Percentiles rank a stretch among this genome's conserved stretches.
Conservation (phyloP, 2,329 filamentous ascomycete species). For the Aspergillus caelatus region DNA sequence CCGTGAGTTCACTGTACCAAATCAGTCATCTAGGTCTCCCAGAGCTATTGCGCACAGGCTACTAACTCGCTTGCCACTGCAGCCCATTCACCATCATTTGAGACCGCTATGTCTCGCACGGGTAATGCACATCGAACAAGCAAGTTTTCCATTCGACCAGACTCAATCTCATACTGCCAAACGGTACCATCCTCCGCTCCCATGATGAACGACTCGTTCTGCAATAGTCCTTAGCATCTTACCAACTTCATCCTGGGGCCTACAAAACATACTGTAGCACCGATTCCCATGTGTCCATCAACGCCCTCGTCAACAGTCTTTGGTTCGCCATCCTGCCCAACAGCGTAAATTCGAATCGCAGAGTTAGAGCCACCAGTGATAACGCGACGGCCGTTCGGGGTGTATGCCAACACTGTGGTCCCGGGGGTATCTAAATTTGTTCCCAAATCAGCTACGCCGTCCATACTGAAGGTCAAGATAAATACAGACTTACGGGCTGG, state of each 20-base stretch:
- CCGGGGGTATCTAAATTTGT: slow-evolving; percentile 71
- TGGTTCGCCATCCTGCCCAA: slow-evolving; percentile 89
- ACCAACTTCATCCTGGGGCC: background rate
- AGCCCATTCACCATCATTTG: slow-evolving; percentile 80
- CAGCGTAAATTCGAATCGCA: slow-evolving; percentile 88
- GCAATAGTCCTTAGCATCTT: slow-evolving; percentile 12
- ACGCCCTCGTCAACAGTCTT: slow-evolving; percentile 88
- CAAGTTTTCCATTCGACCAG: slow-evolving; percentile 71
- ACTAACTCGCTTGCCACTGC: slow-evolving; percentile 90
- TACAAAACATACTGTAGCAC: slow-evolving; percentile 60
- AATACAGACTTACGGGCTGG: slow-evolving; percentile 49
- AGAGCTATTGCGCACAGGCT: background rate
- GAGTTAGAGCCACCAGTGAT: slow-evolving; percentile 94
- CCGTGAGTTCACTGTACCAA: slow-evolving; percentile 69
- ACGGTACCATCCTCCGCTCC: slow-evolving; percentile 96
- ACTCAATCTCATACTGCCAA: slow-evolving; percentile 82
- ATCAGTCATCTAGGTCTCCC: slow-evolving; percentile 10
- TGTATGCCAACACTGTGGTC: slow-evolving; percentile 84
- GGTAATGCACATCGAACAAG: slow-evolving; percentile 83
- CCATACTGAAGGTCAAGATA: background rate
- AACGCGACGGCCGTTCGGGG: slow-evolving; percentile 80
- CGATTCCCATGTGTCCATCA: slow-evolving; percentile 81
- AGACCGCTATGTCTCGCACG: slow-evolving; percentile 81
- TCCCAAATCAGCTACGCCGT: background rate
- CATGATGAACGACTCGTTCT: slow-evolving; percentile 82